Evolutionary conservation across 257 asterid genomes (phyloP), one percentile per base, ranked within the genome.

Genomic region (Osmanthus fragrans): DNA sequence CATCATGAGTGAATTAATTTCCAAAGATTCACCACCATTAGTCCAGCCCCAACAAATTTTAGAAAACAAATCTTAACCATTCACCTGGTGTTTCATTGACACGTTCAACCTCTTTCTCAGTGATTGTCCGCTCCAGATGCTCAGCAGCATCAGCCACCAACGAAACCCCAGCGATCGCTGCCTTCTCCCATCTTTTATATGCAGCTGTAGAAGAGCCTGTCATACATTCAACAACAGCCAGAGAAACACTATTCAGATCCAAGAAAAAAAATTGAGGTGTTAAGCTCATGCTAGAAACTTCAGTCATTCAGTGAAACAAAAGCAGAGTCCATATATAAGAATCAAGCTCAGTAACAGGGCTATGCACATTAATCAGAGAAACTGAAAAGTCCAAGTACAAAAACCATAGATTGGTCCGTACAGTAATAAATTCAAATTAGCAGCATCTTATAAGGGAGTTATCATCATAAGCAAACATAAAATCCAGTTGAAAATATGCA

Each of bases 131-230:
- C 83, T 96, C 99, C 90, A 96, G 87, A 82, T 93, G 98, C 82
- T 92, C 99, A 32, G 99, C 99, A 80, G 99, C 99, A 88, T 91
- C 98, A 80, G 99, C 99, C 77, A 96, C 99, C 89, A 96, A 88
- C 32, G 98, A 93, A 68, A 96, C 99, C 79, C 98, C 99, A 74
- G 99, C 98, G 80, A 94, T 92, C 77, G 99, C 99, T 86, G 99
- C 99, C 78, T 92, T 94, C 91, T 96, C 99, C 99, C 99, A 96
- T 86, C 90, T 89, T 88, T 89, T 93, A 83, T 89, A 96, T 34
- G 99, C 98, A 84, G 97, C 91, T 76, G 89, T 74, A 45, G 98
- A 86, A 73, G 82, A 83, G 78, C 90, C 96, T 90, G 78, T 73
- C 51, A 80, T 13, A 78, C 30, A 78, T 84, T 77, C 54, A 79